Evolutionary conservation across 2,329 filamentous ascomycete species (phyloP).

Genomic region (Calonectria crousiana): DNA sequence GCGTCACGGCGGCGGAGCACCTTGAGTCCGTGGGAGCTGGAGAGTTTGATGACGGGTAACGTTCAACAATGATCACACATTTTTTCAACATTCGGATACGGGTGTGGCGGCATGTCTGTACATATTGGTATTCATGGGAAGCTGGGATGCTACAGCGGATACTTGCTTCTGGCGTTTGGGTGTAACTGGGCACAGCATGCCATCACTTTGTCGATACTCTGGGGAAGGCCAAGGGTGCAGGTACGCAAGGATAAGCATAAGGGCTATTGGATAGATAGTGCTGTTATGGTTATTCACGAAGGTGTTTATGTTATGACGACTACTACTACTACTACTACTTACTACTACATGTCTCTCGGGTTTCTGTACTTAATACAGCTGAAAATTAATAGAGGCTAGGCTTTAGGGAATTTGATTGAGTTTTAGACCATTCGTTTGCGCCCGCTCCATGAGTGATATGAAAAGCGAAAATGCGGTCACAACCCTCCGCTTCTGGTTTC

Average conservation of each 20-base stretch:
- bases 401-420: background rate
- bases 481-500: background rate
- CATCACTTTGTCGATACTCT: conserved; percentile 1
- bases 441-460: background rate
- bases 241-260: background rate
- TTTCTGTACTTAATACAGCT: conserved; percentile 6
- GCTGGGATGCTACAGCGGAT: conserved; percentile 5
- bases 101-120: background rate
- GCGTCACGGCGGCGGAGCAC: conserved; percentile 78
- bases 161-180: conserved; percentile 13
- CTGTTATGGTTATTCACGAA: conserved; percentile 14
- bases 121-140: conserved; percentile 13
- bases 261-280: conserved; percentile 7
- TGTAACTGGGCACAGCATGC: conserved; percentile 6
- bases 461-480: background rate
- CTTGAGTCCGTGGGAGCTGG: conserved; percentile 79
- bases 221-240: conserved; percentile 3
- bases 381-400: conserved; percentile 8
- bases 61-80: conserved; percentile 53
- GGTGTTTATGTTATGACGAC: conserved; percentile 16
- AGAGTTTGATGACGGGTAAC: conserved; percentile 68
- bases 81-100: background rate
- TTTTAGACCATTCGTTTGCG: background rate
- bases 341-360: background rate
- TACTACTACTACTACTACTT: background rate